phyloP scores from a whole-genome alignment of 441 rosid species.

The Rhodomyrtus psidioides region DNA sequence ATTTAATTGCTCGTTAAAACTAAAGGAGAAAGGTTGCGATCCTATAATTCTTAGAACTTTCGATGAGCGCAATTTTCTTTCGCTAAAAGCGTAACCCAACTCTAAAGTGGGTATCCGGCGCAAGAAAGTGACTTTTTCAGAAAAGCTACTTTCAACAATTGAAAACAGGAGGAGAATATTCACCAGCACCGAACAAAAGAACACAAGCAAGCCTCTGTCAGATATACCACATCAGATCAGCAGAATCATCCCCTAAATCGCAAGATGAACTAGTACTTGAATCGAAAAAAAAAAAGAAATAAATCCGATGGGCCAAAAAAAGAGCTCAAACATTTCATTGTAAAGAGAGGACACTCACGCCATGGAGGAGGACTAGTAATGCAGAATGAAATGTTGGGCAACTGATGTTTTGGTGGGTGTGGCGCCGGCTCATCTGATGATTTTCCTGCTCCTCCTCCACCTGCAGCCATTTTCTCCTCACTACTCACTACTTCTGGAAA shows the following conservation, averaged over 20 bases:
- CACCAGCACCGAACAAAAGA: background rate
- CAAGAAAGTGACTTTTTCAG: background rate
- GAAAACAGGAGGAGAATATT: background rate
- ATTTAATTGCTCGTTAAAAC: background rate
- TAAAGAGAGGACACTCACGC: conserved; percentile 9
- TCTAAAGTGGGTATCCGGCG: background rate
- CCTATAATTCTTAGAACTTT: background rate
- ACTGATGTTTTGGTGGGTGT: conserved; percentile 12
- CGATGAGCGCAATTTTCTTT: background rate
- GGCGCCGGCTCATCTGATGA: background rate
- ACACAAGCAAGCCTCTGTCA: background rate
- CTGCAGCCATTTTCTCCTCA: conserved; percentile 2
- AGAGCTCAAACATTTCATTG: background rate
- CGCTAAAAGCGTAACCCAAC: background rate
- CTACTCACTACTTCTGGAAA: background rate
- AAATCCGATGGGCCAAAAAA: background rate
- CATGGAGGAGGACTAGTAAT: conserved; percentile 13
- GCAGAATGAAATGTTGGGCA: background rate
- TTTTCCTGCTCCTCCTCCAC: background rate
- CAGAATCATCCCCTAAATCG: background rate
- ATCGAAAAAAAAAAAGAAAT: background rate
- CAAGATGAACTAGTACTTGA: background rate
- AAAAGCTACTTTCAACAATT: background rate
- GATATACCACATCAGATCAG: background rate
- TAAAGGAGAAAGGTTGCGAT: background rate